phyloP scores from a whole-genome alignment of 1,284 basidiomycete species.

The Waitea zeae region DNA sequence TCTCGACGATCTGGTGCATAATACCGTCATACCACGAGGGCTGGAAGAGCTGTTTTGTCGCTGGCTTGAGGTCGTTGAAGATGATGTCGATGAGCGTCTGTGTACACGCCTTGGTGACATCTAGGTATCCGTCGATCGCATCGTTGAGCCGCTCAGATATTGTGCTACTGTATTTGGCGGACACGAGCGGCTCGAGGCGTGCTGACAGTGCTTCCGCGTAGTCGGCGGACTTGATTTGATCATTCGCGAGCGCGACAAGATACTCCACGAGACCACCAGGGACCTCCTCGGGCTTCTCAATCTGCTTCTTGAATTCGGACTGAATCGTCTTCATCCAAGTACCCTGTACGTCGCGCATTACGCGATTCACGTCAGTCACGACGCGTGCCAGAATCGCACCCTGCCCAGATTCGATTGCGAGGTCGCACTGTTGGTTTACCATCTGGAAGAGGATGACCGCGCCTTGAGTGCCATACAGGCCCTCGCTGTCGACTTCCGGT shows the following conservation, averaged over 20 bases:
- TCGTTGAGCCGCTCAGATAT: slow-evolving; percentile 86
- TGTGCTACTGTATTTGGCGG: slow-evolving; percentile 64
- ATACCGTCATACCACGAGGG: slow-evolving; percentile 79
- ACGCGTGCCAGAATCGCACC: slow-evolving; percentile 86
- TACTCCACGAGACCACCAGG: slow-evolving; percentile 89
- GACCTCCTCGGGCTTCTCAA: slow-evolving; percentile 80
- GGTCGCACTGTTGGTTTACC: slow-evolving; percentile 94
- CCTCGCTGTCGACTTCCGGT: slow-evolving; percentile 81
- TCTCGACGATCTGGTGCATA: slow-evolving; percentile 79
- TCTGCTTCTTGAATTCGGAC: slow-evolving; percentile 74
- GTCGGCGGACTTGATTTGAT: slow-evolving; percentile 94
- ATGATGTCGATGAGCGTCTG: slow-evolving; percentile 89
- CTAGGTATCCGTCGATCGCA: slow-evolving; percentile 95
- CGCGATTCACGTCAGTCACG: slow-evolving; percentile 74
- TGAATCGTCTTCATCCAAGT: slow-evolving; percentile 82
- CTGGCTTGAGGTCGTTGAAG: slow-evolving; percentile 88
- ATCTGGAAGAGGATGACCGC: slow-evolving; percentile 95
- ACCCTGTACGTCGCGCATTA: slow-evolving; percentile 82
- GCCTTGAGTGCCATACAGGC: slow-evolving; percentile 83
- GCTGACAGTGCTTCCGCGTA: slow-evolving; percentile 77
- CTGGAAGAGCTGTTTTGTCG: slow-evolving; percentile 77
- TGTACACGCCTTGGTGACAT: slow-evolving; percentile 94
- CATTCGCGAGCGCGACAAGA: slow-evolving; percentile 94
- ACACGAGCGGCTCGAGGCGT: slow-evolving; percentile 83
- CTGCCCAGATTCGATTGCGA: slow-evolving; percentile 91